Conservation (phyloP, 2,329 filamentous ascomycete species). For the Amesomyces nigricolor region DNA sequence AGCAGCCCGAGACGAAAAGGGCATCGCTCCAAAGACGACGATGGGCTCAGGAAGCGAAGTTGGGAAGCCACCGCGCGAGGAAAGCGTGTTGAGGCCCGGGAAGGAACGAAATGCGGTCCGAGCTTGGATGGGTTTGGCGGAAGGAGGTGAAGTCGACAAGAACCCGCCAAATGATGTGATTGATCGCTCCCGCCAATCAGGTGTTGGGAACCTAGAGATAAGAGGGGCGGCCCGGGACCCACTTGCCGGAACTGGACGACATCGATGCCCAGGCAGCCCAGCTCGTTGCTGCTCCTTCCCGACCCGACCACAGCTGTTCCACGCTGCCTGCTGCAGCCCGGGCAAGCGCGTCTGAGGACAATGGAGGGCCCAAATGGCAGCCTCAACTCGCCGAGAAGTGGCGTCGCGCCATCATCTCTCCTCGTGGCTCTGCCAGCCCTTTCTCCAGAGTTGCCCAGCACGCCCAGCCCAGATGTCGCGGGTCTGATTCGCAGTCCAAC, state of each 20-base stretch:
- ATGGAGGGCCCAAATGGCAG: no score
- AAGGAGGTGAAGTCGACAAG: conserved; percentile 5
- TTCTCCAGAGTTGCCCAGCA: conserved; percentile 1
- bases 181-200: conserved; percentile 5
- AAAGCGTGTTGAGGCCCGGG: neutral
- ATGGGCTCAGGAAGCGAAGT: neutral
- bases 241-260: conserved; percentile 10
- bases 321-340: no score
- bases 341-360: no score
- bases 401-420: neutral
- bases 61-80: neutral
- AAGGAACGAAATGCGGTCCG: neutral
- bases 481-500: conserved; percentile 2
- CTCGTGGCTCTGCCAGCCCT: neutral
- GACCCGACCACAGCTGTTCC: neutral
- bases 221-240: neutral
- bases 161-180: conserved; percentile 13
- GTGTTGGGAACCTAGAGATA: neutral
- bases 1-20: conserved; percentile 2
- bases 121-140: neutral
- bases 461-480: neutral
- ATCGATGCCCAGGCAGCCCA: neutral
- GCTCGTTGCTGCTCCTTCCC: neutral
- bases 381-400: neutral
- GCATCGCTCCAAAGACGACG: neutral